Evolutionary conservation across 2,329 filamentous ascomycete genomes (phyloP), one percentile per base, ranked within the genome.

Genomic region (Ascocoryne sarcoides): DNA sequence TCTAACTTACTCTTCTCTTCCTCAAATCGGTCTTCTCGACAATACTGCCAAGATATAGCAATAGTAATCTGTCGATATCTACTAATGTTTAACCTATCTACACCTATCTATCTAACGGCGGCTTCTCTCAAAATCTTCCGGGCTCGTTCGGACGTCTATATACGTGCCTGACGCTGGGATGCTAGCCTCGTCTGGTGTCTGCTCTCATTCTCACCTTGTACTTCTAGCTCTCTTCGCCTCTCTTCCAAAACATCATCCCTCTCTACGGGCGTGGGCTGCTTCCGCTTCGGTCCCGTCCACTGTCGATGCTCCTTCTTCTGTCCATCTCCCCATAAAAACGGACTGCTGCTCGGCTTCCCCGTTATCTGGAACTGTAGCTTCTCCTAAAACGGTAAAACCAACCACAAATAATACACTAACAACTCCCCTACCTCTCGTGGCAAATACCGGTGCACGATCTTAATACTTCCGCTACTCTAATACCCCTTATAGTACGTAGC

Each of bases 361-460:
- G 29, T 45, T 12, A 40, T 40, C 30, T 44, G 9, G 18, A 37
- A 44, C 33, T 45, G 12, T 8, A 45, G 21, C 32, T 42, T 45
- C 43, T 43, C 31, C 35, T 15, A 45, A 43, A 42, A 48, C 37
- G 38, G 52, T 36, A 55, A 40, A 31, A 49, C 47, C 28, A 54
- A 46, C 52, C 40, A 57, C n/a, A 56, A 39, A 45, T 56, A 56
- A 52, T 42, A 56, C 12, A 53, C 36, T 34, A n/a, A n/a, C n/a
- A 56, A 50, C 45, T 52, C 48, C 16, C 47, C 44, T 5, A 55
- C 46, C 41, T 56, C 50, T 10, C 39, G 41, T 32, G 45, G 47
- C 40, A 58, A 42, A 49, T 55, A 58, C 18, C 46, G 39, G 42
- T 58, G 36, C 32, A 58, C 53, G 4, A 55, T 43, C 46, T 57